These are phyloP conservation scores for Podospora comata DNA, from an alignment of 495 filamentous ascomycete genomes.

Conservation along the genomic window DNA sequence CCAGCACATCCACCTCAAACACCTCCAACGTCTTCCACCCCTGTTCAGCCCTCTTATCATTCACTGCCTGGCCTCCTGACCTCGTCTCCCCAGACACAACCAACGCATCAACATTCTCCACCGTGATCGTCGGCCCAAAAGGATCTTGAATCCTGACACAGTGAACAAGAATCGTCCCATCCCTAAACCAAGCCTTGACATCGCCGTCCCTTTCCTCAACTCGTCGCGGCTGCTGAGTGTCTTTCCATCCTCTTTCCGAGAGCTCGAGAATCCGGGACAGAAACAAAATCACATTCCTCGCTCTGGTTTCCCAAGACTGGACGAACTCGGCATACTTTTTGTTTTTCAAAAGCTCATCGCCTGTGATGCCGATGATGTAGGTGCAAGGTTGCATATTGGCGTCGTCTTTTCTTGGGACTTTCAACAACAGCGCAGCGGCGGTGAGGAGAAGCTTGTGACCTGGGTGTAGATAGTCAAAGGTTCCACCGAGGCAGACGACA, in stretches of 20 bases:
- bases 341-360: conserved; percentile 76
- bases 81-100: conserved; percentile 89
- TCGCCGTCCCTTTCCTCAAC: conserved; percentile 36
- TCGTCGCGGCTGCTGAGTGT: conserved; percentile 6
- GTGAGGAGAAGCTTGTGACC: conserved; percentile 95
- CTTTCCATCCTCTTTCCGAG: conserved; percentile 40
- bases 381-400: conserved; percentile 37
- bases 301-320: conserved; percentile 73
- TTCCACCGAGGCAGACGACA: conserved; percentile 79
- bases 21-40: conserved; percentile 74
- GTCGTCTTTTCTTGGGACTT: conserved; percentile 43
- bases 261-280: conserved; percentile 65
- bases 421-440: conserved; percentile 69
- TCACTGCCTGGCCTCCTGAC: conserved; percentile 77
- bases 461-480: conserved; percentile 92
- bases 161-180: conserved; percentile 53
- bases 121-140: conserved; percentile 88
- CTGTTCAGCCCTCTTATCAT: conserved; percentile 70
- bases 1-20: conserved; percentile 89
- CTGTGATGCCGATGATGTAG: conserved; percentile 82
- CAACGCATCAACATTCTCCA: conserved; percentile 71
- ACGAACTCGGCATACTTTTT: conserved; percentile 83
- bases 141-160: conserved; percentile 83
- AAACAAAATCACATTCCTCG: conserved; percentile 65
- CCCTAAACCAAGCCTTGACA: conserved; percentile 41